Evolutionary conservation across 1,284 basidiomycete species (phyloP).

Genomic region (Ustilago crameri): DNA sequence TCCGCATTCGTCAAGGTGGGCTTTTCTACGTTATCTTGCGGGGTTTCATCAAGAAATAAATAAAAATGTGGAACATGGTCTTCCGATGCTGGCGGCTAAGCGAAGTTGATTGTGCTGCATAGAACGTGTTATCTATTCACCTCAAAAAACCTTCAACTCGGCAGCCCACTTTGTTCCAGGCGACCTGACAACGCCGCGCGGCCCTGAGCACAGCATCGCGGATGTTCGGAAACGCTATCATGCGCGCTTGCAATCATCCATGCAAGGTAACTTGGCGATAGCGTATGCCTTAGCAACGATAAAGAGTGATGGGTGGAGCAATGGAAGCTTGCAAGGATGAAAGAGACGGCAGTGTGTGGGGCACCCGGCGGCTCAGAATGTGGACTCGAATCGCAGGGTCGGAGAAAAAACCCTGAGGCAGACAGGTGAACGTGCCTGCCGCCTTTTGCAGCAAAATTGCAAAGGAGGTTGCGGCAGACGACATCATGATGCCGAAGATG

Average conservation of each 20-base stretch:
- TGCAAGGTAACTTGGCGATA: no score
- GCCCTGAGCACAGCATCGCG: not conserved
- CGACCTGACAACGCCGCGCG: no score
- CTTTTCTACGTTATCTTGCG: no score
- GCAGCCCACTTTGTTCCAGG: no score
- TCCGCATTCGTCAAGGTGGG: not conserved
- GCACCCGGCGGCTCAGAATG: constrained; percentile 1
- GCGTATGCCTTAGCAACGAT: no score
- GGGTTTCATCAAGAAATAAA: no score
- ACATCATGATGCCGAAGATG: not conserved
- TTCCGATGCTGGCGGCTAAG: not conserved
- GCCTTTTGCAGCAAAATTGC: not conserved
- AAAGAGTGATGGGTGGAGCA: no score
- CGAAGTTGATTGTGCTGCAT: not conserved
- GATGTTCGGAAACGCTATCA: not conserved
- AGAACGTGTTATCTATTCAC: not conserved
- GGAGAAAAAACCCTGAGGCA: not conserved
- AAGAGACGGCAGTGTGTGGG: not conserved
- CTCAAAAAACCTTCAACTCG: not conserved
- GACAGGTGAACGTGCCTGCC: not conserved
- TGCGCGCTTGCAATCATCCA: no score
- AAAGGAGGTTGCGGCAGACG: not conserved
- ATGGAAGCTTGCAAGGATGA: not conserved
- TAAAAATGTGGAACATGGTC: not conserved
- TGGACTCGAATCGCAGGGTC: not conserved